Conservation (phyloP, 257 asterid genomes). For the Solanum infundibuliforme region DNA sequence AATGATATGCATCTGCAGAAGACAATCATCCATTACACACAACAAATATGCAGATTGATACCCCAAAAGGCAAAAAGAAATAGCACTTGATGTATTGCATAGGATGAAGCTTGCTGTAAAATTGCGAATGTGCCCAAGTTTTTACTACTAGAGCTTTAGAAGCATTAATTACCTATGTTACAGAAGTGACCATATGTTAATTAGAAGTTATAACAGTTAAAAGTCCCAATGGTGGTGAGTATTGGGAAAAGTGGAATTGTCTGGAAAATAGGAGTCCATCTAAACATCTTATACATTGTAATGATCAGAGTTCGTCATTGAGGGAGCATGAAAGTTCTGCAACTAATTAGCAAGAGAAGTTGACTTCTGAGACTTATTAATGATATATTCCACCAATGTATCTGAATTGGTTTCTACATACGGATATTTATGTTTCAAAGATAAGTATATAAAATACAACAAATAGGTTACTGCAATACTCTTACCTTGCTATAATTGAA, state of each 20-base stretch:
- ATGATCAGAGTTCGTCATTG: not conserved
- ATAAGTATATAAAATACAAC: not conserved
- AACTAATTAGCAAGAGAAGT: not conserved
- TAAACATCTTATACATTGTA: not conserved
- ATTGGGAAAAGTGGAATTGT: not conserved
- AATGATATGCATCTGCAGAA: slow-evolving; percentile 18
- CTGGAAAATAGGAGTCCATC: not conserved
- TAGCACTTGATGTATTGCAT: not conserved
- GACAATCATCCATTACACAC: not conserved
- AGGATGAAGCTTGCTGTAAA: not conserved
- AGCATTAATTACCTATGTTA: not conserved
- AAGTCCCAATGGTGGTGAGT: not conserved
- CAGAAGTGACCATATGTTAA: not conserved
- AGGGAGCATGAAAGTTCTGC: not conserved
- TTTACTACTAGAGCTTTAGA: not conserved
- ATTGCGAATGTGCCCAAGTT: not conserved
- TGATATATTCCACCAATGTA: not conserved
- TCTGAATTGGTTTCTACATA: not conserved
- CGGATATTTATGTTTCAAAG: not conserved
- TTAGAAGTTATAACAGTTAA: not conserved
- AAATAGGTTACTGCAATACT: not conserved
- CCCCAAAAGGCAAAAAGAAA: not conserved
- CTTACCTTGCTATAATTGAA: slow-evolving; percentile 21
- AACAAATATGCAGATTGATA: not conserved
- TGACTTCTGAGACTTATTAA: not conserved